Evolutionary conservation across 257 asterid genomes (phyloP), one percentile per base, ranked within the genome.

Genomic region (Rehmannia glutinosa): DNA sequence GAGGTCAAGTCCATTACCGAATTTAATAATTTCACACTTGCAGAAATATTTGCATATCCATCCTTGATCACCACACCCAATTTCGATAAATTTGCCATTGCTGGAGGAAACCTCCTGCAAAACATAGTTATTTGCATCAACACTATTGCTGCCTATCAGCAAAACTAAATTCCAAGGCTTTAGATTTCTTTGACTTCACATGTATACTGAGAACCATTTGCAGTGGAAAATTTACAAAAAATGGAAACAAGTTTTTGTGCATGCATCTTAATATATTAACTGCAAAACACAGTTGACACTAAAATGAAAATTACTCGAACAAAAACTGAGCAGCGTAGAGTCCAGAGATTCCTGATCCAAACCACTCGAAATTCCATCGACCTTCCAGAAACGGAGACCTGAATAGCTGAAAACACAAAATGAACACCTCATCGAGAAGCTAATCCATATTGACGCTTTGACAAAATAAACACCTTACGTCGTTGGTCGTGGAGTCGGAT

Each of bases 401-500:
- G 84, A 58, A 81, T 8, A 71, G 76, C 78, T 46, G 75, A 71
- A 80, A 78, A 46, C 50, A 72, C 47, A 6, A 58, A 72, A 69
- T 67, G 63, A 76, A 59, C 53, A 53, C 61, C 76, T 68, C 24
- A 63, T 53, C 64, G 53, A 70, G 25, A 62, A 16, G 10, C 39
- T 46, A 19, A 25, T 11, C 59, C 32, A 42, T 82, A 82, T 23
- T 79, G 75, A 74, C 75, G 77, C 8, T 72, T 75, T 17, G 83
- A 78, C 66, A 77, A 83, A 81, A 78, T 69, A 39, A 75, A 74
- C 83, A 83, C 56, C 85, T 83, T 86, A 93, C 97, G 95, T 88
- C 81, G 99, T 85, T 55, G 97, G 99, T 58, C 96, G 80, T 70
- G 96, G 86, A 3, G 91, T 85, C 3, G 97, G 97, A 75, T 85